These are phyloP conservation scores for Geotrichum australiense DNA, from an alignment of 1,139 yeast genomes.

Conservation along the genomic window DNA sequence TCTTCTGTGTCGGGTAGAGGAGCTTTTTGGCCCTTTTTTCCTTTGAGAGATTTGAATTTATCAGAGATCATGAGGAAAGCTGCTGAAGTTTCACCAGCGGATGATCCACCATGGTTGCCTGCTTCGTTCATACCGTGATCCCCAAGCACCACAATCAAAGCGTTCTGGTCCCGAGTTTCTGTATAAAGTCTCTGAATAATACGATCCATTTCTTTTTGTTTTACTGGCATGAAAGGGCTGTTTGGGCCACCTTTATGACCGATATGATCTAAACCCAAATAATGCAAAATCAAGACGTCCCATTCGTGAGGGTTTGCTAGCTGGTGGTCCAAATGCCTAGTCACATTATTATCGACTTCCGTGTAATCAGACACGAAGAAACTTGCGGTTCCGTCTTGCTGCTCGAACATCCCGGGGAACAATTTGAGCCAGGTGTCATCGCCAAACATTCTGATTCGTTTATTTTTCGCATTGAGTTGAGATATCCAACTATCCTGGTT, in stretches of 20 bases:
- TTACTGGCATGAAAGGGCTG: slow-evolving; percentile 69
- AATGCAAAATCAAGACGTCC: slow-evolving; percentile 86
- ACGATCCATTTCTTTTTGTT: slow-evolving; percentile 79
- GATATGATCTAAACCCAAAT: slow-evolving; percentile 90
- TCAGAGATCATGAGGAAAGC: slow-evolving; percentile 67
- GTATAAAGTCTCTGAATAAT: slow-evolving; percentile 51
- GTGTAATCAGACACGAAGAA: slow-evolving; percentile 92
- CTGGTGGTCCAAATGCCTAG: slow-evolving; percentile 68
- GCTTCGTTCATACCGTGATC: slow-evolving; percentile 89
- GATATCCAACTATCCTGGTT: slow-evolving; percentile 83
- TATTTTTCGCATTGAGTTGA: slow-evolving; percentile 46
- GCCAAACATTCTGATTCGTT: slow-evolving; percentile 75
- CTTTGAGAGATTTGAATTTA: slow-evolving; percentile 37
- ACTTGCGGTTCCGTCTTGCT: slow-evolving; percentile 81
- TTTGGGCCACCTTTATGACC: slow-evolving; percentile 95
- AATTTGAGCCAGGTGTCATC: slow-evolving; percentile 96
- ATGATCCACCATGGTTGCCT: slow-evolving; percentile 96
- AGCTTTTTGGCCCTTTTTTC: slow-evolving; percentile 17
- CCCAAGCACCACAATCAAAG: slow-evolving; percentile 74
- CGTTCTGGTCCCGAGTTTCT: slow-evolving; percentile 47
- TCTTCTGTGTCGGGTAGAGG: slow-evolving; percentile 43
- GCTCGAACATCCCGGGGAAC: slow-evolving; percentile 60
- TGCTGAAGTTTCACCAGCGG: slow-evolving; percentile 84
- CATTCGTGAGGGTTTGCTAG: slow-evolving; percentile 43
- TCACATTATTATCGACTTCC: slow-evolving; percentile 88